A percentile compares a stretch with the other conserved stretches of the same genome.
Conservation (phyloP, 1,284 basidiomycete species). For the Boletellus sp. region DNA sequence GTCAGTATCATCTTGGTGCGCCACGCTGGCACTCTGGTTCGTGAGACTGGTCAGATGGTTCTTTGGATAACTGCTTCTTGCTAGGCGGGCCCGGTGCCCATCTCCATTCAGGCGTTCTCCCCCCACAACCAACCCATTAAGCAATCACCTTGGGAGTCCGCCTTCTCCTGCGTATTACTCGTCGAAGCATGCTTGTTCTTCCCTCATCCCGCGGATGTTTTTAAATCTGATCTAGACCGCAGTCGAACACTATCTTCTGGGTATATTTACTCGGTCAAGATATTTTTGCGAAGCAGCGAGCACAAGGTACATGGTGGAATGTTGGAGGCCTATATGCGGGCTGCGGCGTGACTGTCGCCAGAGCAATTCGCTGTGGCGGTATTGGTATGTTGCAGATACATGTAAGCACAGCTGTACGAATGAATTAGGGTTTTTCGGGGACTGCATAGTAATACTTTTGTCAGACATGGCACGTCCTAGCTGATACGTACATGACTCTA, state of each 20-base stretch:
- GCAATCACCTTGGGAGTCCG: conserved; percentile 71
- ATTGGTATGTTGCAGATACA: conserved; percentile 74
- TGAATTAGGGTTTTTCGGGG: no score
- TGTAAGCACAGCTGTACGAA: conserved; percentile 9
- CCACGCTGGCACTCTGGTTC: conserved; percentile 81
- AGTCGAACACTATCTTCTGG: conserved; percentile 63
- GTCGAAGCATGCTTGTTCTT: conserved; percentile 81
- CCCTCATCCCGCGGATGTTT: conserved; percentile 83
- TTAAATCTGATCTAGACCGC: conserved; percentile 89
- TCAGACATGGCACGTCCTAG: not conserved
- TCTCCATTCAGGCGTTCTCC: conserved; percentile 34
- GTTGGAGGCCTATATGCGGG: conserved; percentile 83
- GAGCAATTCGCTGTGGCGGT: conserved; percentile 80
- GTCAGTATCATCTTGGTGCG: conserved; percentile 77
- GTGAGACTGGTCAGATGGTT: conserved; percentile 84
- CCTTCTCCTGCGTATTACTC: conserved; percentile 73
- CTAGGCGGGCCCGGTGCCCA: conserved; percentile 30
- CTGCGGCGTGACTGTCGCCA: conserved; percentile 80
- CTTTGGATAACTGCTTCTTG: conserved; percentile 56
- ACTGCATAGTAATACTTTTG: not conserved
- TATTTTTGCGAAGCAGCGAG: conserved; percentile 61
- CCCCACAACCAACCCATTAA: not conserved
- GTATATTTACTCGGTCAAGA: conserved; percentile 12
- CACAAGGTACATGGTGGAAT: conserved; percentile 72
- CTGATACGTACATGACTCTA: no score